These are phyloP conservation scores for Penstemon barbatus DNA, from an alignment of 257 asterid genomes.

Conservation along the genomic window DNA sequence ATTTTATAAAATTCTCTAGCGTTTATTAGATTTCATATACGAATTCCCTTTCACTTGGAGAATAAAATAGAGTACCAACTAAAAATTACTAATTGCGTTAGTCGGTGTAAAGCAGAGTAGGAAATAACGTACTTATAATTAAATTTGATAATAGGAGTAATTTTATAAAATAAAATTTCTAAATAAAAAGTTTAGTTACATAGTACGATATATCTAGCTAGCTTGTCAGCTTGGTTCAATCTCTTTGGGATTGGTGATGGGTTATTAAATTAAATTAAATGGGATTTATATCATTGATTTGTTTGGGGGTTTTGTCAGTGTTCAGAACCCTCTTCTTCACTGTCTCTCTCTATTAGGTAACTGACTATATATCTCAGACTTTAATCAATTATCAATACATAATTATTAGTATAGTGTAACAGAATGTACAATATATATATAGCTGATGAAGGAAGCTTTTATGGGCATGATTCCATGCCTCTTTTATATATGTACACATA, in stretches of 20 bases:
- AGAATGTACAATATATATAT: too few species aligned
- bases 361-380: slow-evolving; percentile 15
- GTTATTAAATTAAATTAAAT: slow-evolving; percentile 27
- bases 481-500: too few species aligned
- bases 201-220: neutral
- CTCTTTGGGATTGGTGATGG: slow-evolving; percentile 45
- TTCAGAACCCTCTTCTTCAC: slow-evolving; percentile 15
- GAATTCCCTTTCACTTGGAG: too few species aligned
- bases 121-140: too few species aligned
- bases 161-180: neutral
- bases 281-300: slow-evolving; percentile 13
- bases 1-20: too few species aligned
- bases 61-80: too few species aligned
- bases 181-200: slow-evolving; percentile 7
- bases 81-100: too few species aligned
- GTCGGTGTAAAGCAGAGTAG: too few species aligned
- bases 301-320: slow-evolving; percentile 28
- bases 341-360: slow-evolving; percentile 31
- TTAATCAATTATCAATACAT: slow-evolving; percentile 20
- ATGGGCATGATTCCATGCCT: too few species aligned
- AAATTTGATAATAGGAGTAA: too few species aligned
- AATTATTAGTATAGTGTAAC: neutral
- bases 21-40: too few species aligned
- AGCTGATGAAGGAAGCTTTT: too few species aligned
- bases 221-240: slow-evolving; percentile 4